Base-by-base conservation (phyloP, 768 basidiomycete genomes). In the Leccinum fibrillosum region DNA sequence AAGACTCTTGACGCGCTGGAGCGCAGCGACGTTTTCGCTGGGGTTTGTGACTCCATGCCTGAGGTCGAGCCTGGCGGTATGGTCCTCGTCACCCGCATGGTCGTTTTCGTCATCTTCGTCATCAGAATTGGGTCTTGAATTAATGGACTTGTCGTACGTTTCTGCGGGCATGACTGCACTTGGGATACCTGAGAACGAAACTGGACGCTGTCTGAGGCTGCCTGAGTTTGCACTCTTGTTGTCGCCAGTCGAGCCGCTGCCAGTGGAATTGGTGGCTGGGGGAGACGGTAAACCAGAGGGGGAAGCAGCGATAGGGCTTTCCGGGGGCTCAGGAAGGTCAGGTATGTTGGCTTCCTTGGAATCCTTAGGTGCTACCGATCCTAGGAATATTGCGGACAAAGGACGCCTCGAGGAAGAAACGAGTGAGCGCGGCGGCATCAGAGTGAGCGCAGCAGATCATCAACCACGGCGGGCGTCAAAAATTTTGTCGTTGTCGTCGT, bases 201-300 rank as follows among this genome's bases (percentile, higher is more conserved):
- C 53, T 48, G 72, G 67, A 44, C 69, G 75, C 52, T 67, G 67
- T 61, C 78, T 75, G 59, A 76, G 57, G 64, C 76, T 77, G 60
- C 77, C 78, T 53, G 73, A 71, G 58, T 69, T 70, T 5, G 71
- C 74, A 59, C 77, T 80, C 53, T 72, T 76, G 49, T 80, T 80
- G 72, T 86, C 86, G 45, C 85, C 86, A 4, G 83, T 85, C 64
- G 88, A 89, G 37, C 88, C 88, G 70, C 89, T 90, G 34, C 88
- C 89, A 2, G 89, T 91, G 11, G 90, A 92, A 68, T 91, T 92
- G 19, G 91, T 90, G 26, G 89, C 90, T 45, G 91, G 91, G 0
- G 91, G 91, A 23, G 89, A 91, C 1, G 91, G 90, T 5, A 92
- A 70, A 6, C 90, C 90, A 5, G 88, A 89, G 56, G 78, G 69